These are phyloP conservation scores for Mycena sanguinolenta DNA, from an alignment of 768 basidiomycete genomes.

Conservation along the genomic window DNA sequence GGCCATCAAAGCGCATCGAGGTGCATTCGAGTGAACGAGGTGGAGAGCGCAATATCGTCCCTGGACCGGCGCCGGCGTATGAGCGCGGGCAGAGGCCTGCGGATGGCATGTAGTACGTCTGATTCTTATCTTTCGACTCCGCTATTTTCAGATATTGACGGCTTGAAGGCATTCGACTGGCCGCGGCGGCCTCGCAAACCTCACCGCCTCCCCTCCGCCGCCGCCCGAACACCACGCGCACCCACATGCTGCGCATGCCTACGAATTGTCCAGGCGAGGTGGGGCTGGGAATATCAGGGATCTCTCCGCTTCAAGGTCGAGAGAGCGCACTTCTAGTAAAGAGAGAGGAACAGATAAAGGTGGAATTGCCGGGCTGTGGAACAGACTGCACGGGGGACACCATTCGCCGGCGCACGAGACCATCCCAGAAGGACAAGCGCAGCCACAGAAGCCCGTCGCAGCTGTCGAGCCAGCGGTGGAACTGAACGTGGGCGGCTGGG, in stretches of 20 bases:
- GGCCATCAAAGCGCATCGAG: constrained; percentile 52
- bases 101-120: constrained; percentile 59
- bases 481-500: too few relatives aligned
- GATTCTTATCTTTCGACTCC: background rate
- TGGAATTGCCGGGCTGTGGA: constrained; percentile 34
- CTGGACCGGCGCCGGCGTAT: constrained; percentile 44
- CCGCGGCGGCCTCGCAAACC: constrained; percentile 77
- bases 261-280: constrained; percentile 67
- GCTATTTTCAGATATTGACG: background rate
- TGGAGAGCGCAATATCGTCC: constrained; percentile 70
- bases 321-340: constrained; percentile 13
- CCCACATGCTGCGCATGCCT: constrained; percentile 42
- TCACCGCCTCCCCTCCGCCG: constrained; percentile 56
- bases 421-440: background rate
- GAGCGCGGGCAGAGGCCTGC: constrained; percentile 43
- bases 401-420: constrained; percentile 8
- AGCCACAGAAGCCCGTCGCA: too few relatives aligned
- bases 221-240: constrained; percentile 48
- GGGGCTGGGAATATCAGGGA: constrained; percentile 70
- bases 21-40: constrained; percentile 72
- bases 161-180: constrained; percentile 81
- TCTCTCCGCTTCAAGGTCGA: too few relatives aligned
- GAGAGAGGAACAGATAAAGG: constrained; percentile 11
- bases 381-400: constrained; percentile 22
- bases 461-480: too few relatives aligned